phyloP scores from a whole-genome alignment of 306 rosid species.

The Vachellia collinsii region DNA sequence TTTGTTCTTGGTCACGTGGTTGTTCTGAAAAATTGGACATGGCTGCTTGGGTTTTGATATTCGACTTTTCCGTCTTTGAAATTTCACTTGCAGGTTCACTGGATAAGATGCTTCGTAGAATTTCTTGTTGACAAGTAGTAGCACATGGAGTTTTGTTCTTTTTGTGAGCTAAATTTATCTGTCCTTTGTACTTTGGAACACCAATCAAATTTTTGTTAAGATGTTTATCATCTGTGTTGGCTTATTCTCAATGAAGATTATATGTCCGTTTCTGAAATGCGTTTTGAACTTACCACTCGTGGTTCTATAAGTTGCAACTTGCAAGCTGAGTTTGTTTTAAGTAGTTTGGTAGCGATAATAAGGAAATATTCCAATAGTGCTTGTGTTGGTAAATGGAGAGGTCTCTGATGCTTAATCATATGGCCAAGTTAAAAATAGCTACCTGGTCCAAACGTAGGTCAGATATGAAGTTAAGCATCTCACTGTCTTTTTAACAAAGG shows the following conservation, averaged over 20 bases:
- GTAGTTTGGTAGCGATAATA: neutral
- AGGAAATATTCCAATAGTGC: neutral
- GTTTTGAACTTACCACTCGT: neutral
- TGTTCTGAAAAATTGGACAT: neutral
- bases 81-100: constrained; percentile 36
- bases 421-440: no score
- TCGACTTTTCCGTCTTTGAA: neutral
- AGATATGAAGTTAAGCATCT: no score
- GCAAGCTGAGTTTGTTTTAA: neutral
- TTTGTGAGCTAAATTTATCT: constrained; percentile 21
- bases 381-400: neutral
- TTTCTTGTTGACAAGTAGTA: constrained; percentile 19
- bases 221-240: neutral
- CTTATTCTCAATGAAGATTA: constrained; percentile 40
- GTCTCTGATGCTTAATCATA: neutral
- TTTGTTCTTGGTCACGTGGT: neutral
- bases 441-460: no score
- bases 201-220: constrained; percentile 13
- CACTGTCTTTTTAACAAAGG: no score
- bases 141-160: constrained; percentile 38
- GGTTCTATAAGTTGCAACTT: neutral
- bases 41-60: neutral
- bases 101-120: constrained; percentile 19
- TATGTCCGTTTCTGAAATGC: constrained; percentile 5
- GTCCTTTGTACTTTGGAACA: constrained; percentile 21